These are phyloP conservation scores for Saccharomycopsis selenospora DNA, from an alignment of 805 yeast species.

Conservation along the genomic window DNA sequence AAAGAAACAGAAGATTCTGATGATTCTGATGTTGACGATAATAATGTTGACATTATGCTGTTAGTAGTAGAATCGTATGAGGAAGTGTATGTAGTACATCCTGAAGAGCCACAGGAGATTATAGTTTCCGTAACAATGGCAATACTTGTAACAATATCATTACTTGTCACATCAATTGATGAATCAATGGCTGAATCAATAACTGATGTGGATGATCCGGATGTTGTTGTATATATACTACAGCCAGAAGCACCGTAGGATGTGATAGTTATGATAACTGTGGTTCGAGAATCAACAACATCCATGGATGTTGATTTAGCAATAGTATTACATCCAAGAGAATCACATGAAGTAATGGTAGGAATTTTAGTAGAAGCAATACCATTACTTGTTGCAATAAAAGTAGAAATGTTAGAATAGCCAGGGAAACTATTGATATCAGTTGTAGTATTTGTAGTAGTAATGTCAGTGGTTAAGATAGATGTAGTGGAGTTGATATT, in stretches of 20 bases:
- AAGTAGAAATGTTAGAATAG: not conserved
- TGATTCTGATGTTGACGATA: too few species aligned
- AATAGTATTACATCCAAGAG: conserved; percentile 9
- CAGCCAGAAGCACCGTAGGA: not conserved
- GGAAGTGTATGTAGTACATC: not conserved
- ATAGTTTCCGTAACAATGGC: not conserved
- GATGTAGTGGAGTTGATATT: not conserved
- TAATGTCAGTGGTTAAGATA: not conserved
- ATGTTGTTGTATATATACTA: not conserved
- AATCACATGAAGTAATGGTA: conserved; percentile 7
- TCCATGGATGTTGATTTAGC: too few species aligned
- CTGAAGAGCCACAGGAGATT: not conserved
- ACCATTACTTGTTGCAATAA: not conserved
- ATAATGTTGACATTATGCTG: too few species aligned
- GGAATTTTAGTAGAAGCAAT: not conserved
- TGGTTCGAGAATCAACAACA: conserved; percentile 9
- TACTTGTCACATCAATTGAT: too few species aligned
- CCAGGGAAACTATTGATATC: too few species aligned
- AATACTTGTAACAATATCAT: too few species aligned
- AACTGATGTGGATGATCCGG: not conserved
- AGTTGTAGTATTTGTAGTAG: too few species aligned
- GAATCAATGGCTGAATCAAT: too few species aligned
- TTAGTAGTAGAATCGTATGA: too few species aligned
- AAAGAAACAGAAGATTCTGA: too few species aligned
- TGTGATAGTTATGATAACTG: not conserved